These are phyloP conservation scores for Golubevia pallescens DNA, from an alignment of 1,284 basidiomycete genomes.

Conservation along the genomic window DNA sequence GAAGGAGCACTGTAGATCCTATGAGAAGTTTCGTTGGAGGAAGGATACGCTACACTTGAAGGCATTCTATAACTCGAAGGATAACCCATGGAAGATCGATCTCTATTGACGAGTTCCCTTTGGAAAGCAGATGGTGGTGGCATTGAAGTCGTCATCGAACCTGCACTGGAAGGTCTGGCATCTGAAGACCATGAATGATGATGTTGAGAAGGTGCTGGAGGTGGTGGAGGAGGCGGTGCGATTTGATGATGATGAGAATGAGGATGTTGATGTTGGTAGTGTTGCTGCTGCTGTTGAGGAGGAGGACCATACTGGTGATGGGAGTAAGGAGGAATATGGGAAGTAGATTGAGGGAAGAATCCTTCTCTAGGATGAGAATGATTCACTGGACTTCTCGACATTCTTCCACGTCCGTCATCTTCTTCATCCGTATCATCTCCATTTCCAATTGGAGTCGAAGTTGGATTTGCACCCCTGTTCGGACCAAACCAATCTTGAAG, in stretches of 20 bases:
- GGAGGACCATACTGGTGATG: no score
- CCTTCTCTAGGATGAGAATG: no score
- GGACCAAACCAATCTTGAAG: slow-evolving; percentile 36
- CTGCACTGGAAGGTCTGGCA: no score
- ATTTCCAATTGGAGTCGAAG: slow-evolving; percentile 2
- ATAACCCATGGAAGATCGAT: background rate
- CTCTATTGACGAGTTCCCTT: no score
- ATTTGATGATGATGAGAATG: background rate
- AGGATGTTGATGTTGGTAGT: background rate
- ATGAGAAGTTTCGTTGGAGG: no score
- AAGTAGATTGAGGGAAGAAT: no score
- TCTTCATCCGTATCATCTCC: slow-evolving; percentile 9
- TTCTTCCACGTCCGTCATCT: background rate
- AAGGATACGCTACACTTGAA: no score
- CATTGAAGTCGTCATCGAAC: slow-evolving; percentile 3
- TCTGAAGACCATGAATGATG: background rate
- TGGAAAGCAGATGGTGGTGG: slow-evolving; percentile 13
- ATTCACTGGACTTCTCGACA: no score
- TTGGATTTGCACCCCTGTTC: slow-evolving; percentile 3
- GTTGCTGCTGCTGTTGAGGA: no score
- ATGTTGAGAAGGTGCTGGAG: background rate
- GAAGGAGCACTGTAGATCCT: no score
- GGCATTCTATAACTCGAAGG: background rate
- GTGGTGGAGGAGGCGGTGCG: background rate
- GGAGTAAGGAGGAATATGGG: slow-evolving; percentile 3